Evolutionary conservation across 495 filamentous ascomycete species (phyloP), one percentile per base, ranked within the genome.

Genomic region (Amphirosellinia nigrospora): DNA sequence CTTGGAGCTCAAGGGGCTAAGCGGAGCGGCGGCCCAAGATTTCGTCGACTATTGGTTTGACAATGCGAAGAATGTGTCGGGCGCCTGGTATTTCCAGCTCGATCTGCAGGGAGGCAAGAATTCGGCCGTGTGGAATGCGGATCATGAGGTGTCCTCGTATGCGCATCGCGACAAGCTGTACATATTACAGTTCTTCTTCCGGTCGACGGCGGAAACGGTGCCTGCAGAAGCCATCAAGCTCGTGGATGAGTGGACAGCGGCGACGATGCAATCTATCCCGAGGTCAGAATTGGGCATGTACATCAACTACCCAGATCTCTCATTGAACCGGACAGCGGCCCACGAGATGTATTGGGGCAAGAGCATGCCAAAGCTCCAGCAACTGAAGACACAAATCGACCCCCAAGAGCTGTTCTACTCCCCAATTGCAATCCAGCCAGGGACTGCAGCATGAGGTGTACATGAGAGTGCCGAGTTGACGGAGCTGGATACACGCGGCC

Each of bases 341-440:
- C 78, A 81, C 46, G 66, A 79, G 36, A 75, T 79, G 56, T 86
- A 91, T 70, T 91, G 84, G 82, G 80, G 85, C 0, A 56, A 75
- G 5, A 89, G 86, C 70, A 76, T 89, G n/a, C 77, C 77, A 4
- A 79, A 78, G 39, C 75, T 91, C 53, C 75, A 85, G 74, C 63
- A 78, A 52, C 81, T 91, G 56, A 91, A 91, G 81, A 75, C 79
- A 0, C 72, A 75, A 13, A 69, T 87, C 28, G 89, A 91, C 74
- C 88, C 88, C 0, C 73, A 79, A 0, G 85, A 90, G 79, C 64
- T 90, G 11, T 90, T 91, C 48, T 86, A 89, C 68, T 90, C 90
- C 72, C 88, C 88, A 8, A 87, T 90, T 72, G 85, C 85, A 32
- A 80, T 91, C 13, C 71, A 73, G 56, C 79, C 85, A 21, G 80